These are phyloP conservation scores for Podospora pseudoanserina DNA, from an alignment of 495 filamentous ascomycete genomes.

Conservation along the genomic window DNA sequence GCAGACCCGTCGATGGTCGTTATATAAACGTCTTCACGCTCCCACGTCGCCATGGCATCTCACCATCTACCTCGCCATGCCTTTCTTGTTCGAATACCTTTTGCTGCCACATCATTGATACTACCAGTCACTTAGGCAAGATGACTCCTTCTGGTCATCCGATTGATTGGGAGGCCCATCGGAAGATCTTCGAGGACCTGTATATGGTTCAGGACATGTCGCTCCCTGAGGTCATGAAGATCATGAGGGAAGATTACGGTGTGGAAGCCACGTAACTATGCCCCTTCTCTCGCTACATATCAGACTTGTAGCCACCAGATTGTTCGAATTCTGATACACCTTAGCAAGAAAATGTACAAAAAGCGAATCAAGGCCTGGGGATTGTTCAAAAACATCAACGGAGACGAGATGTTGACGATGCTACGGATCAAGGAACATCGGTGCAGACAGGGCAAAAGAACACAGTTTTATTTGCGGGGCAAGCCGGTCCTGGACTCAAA, in stretches of 20 bases:
- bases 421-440: conserved; percentile 22
- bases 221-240: conserved; percentile 25
- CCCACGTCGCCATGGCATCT: neutral
- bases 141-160: conserved; percentile 9
- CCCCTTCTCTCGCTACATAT: neutral
- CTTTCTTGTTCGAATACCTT: neutral
- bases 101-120: neutral
- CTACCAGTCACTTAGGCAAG: neutral
- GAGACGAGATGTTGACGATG: conserved; percentile 26
- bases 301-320: neutral
- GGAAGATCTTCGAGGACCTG: conserved; percentile 20
- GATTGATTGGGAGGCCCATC: conserved; percentile 22
- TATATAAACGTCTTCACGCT: neutral
- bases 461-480: conserved; percentile 17
- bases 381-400: conserved; percentile 28
- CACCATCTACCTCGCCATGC: neutral
- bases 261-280: conserved; percentile 26
- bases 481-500: conserved; percentile 15
- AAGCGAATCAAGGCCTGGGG: conserved; percentile 26
- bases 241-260: conserved; percentile 19
- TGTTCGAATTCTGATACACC: neutral
- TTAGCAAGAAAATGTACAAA: conserved; percentile 32
- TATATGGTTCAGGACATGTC: conserved; percentile 21
- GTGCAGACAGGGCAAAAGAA: conserved; percentile 19
- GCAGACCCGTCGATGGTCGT: neutral